phyloP scores from a whole-genome alignment of 441 rosid genomes.

The Pelargonium cotyledonis region DNA sequence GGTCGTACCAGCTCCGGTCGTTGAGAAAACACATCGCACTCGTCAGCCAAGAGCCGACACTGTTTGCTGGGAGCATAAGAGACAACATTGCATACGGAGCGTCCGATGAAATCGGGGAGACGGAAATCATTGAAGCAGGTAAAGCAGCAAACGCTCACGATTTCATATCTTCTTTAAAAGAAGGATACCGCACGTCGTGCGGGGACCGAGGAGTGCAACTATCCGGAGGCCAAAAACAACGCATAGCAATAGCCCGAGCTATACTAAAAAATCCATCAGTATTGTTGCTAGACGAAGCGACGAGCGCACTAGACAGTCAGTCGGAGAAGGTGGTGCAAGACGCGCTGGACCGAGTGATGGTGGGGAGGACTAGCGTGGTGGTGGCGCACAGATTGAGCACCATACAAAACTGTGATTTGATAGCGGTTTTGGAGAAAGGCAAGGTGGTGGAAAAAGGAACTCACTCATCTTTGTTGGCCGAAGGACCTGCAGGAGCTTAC shows the following conservation, averaged over 20 bases:
- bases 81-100: constrained; percentile 51
- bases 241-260: constrained; percentile 58
- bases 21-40: constrained; percentile 50
- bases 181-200: constrained; percentile 49
- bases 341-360: constrained; percentile 57
- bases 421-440: constrained; percentile 52
- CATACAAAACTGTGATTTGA: constrained; percentile 41
- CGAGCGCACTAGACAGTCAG: constrained; percentile 53
- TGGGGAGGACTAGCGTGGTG: constrained; percentile 39
- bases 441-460: constrained; percentile 47
- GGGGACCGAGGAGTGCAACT: constrained; percentile 62
- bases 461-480: constrained; percentile 42
- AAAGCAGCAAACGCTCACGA: constrained; percentile 53
- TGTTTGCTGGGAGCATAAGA: constrained; percentile 50
- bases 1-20: constrained; percentile 33
- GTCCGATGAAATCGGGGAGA: constrained; percentile 33
- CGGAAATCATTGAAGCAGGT: constrained; percentile 46
- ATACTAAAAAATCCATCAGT: constrained; percentile 46
- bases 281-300: constrained; percentile 42
- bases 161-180: constrained; percentile 58
- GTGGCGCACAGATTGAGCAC: constrained; percentile 58
- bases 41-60: constrained; percentile 33
- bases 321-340: constrained; percentile 52
- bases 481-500: constrained; percentile 38
- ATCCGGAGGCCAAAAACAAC: constrained; percentile 65